Evolutionary conservation across 192 early-diverging fungal species (phyloP).

Genomic region (Coemansia sp.): DNA sequence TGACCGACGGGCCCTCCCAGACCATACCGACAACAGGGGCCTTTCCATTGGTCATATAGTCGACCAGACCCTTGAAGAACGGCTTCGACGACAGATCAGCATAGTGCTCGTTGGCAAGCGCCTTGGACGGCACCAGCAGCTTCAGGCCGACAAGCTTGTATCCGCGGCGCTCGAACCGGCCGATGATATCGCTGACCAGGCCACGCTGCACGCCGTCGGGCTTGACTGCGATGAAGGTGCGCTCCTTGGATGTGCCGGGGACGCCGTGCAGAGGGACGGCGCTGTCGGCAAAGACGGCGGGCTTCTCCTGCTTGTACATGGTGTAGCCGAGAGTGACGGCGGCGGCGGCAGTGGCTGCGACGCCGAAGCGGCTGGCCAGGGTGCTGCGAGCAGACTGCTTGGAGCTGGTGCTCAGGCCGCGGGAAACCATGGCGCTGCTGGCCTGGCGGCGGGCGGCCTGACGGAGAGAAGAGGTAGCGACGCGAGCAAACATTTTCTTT

Average conservation of each 20-base stretch:
- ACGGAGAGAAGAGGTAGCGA: constrained; percentile 32
- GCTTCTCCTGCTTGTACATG: constrained; percentile 19
- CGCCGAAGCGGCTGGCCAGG: constrained; percentile 25
- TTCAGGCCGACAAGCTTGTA: constrained; percentile 90
- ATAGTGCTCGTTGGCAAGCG: constrained; percentile 82
- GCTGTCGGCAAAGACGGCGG: constrained; percentile 37
- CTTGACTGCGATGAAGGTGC: constrained; percentile 77
- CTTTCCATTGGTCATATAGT: constrained; percentile 88
- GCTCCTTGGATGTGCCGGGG: constrained; percentile 62
- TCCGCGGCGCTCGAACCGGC: constrained; percentile 82
- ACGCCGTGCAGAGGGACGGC: constrained; percentile 52
- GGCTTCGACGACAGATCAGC: constrained; percentile 79
- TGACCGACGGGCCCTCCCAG: constrained; percentile 84
- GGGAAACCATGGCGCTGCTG: constrained; percentile 17
- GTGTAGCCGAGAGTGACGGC: constrained; percentile 35
- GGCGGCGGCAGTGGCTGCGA: constrained; percentile 31
- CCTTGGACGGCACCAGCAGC: constrained; percentile 60
- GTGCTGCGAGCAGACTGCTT: constrained; percentile 18
- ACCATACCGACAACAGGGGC: constrained; percentile 81
- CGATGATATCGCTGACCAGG: constrained; percentile 82
- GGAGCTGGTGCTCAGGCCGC: constrained; percentile 33
- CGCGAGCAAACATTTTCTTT: constrained; percentile 41
- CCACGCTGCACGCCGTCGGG: constrained; percentile 85
- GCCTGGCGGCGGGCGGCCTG: constrained; percentile 50
- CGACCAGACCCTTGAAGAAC: constrained; percentile 85